Percentiles rank a stretch among this genome's conserved stretches.
Evolutionary conservation across 345 rosid species (phyloP).

Genomic region (Salix exigua): DNA sequence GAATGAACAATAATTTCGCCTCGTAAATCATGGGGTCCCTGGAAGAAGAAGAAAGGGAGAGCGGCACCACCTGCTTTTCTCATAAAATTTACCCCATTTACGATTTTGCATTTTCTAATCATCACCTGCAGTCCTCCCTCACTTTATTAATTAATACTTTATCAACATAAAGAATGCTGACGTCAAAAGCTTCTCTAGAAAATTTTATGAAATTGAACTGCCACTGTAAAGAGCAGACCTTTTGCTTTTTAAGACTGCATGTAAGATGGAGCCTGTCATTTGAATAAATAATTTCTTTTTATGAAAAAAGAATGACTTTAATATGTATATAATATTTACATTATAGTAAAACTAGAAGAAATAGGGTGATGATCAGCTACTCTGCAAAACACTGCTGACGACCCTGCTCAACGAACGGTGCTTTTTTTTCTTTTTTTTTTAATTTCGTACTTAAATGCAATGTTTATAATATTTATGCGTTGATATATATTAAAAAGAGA

Average conservation of each 20-base stretch:
- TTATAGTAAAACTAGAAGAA: too few species aligned
- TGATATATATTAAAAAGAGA: too few species aligned
- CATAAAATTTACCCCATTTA: not conserved
- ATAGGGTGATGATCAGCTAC: too few species aligned
- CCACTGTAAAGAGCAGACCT: constrained; percentile 11
- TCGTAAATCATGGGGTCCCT: not conserved
- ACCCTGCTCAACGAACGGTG: too few species aligned
- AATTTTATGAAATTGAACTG: constrained; percentile 10
- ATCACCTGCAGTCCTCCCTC: not conserved
- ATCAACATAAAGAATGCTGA: not conserved
- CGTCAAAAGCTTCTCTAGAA: not conserved
- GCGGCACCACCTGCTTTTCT: not conserved
- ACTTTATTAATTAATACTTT: not conserved
- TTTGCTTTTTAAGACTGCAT: not conserved
- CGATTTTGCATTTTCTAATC: not conserved
- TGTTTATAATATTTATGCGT: too few species aligned
- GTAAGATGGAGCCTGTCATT: not conserved
- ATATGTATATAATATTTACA: too few species aligned
- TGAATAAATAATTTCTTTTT: too few species aligned
- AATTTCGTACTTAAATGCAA: too few species aligned
- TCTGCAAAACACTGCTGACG: too few species aligned
- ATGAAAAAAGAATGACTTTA: too few species aligned
- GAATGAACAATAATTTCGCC: not conserved
- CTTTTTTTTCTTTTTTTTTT: too few species aligned
- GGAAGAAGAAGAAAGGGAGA: not conserved